Evolutionary conservation across 306 rosid genomes (phyloP).

Genomic region (Gastrolobium villosum): DNA sequence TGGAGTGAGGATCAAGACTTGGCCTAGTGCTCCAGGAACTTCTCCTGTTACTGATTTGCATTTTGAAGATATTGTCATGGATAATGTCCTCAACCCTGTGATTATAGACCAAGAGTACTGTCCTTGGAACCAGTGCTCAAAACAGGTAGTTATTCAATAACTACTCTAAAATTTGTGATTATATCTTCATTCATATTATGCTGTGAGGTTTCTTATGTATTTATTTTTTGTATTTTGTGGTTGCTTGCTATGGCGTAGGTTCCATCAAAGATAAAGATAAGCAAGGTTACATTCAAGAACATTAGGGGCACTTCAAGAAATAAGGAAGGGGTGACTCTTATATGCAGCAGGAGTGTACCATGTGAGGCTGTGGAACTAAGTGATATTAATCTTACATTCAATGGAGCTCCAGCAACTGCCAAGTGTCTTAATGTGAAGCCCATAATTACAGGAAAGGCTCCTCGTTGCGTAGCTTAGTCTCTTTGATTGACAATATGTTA

Average conservation of each 20-base stretch:
- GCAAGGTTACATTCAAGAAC: conserved; percentile 57
- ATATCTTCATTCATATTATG: too few relatives aligned
- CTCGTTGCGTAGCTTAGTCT: conserved; percentile 27
- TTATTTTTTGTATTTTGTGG: neutral
- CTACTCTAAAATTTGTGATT: neutral
- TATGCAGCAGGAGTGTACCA: conserved; percentile 53
- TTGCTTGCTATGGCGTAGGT: conserved; percentile 20
- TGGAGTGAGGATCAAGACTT: conserved; percentile 63
- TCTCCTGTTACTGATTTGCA: conserved; percentile 39
- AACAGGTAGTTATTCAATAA: conserved; percentile 34
- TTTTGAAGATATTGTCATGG: conserved; percentile 57
- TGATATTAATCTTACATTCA: conserved; percentile 46
- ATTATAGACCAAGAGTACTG: conserved; percentile 68
- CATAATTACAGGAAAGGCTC: conserved; percentile 42
- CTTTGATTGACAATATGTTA: neutral
- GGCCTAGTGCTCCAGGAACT: conserved; percentile 30
- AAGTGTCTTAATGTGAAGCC: conserved; percentile 55
- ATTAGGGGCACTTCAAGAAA: conserved; percentile 48
- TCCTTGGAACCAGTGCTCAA: conserved; percentile 57
- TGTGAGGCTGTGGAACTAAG: conserved; percentile 52
- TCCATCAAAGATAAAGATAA: conserved; percentile 61
- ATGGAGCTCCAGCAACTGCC: conserved; percentile 30
- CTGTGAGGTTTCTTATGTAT: neutral
- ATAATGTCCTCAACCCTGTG: conserved; percentile 52
- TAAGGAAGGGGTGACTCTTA: conserved; percentile 48